A percentile compares a stretch with the other conserved stretches of the same genome.
These are phyloP conservation scores for Cinchona pubescens DNA, from an alignment of 257 asterid genomes.

Conservation along the genomic window DNA sequence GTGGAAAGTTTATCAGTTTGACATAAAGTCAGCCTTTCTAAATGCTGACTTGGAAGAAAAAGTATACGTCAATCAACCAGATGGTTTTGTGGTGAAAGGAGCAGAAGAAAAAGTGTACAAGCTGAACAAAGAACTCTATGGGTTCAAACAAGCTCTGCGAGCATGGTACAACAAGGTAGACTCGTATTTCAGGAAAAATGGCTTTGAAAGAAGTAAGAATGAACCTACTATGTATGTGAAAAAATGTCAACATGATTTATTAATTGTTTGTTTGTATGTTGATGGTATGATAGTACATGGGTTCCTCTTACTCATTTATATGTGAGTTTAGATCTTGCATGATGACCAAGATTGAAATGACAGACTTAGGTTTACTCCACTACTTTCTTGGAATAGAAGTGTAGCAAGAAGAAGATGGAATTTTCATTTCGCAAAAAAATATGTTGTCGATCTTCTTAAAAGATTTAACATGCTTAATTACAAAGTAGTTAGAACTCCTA, in stretches of 20 bases:
- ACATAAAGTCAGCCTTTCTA: background rate
- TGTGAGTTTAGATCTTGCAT: background rate
- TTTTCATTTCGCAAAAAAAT: background rate
- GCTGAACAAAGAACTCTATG: background rate
- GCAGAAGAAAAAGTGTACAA: background rate
- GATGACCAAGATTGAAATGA: background rate
- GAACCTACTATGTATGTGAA: background rate
- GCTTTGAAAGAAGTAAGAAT: background rate
- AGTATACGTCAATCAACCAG: too few relatives aligned
- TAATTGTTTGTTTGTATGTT: background rate
- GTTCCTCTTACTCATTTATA: background rate
- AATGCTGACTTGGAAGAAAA: background rate
- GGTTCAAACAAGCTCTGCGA: background rate
- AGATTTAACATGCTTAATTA: too few relatives aligned
- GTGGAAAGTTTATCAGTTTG: background rate
- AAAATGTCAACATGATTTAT: too few relatives aligned
- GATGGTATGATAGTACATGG: background rate
- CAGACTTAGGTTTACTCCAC: background rate
- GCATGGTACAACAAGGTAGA: slow-evolving; percentile 12
- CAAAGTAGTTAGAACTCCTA: too few relatives aligned
- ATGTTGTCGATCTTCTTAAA: too few relatives aligned
- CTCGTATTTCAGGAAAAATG: background rate
- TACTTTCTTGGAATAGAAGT: background rate
- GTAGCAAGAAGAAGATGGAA: background rate
- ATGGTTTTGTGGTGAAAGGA: background rate